Conservation (phyloP, 495 filamentous ascomycete species). For the Podospora australis region DNA sequence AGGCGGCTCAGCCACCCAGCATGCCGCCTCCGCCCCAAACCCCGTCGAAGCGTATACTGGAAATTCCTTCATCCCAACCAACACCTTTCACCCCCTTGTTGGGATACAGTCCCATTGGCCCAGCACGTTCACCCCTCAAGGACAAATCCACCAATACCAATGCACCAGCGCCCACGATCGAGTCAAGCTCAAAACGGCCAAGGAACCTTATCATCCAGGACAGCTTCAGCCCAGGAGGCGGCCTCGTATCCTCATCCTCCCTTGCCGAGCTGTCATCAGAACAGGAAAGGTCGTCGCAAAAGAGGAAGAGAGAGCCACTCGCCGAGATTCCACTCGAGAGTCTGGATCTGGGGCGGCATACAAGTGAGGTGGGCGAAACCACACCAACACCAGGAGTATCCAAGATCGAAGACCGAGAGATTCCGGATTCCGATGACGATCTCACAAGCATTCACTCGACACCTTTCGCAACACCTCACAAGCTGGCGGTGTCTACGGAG, state of each 20-base stretch:
- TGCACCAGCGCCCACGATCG: conserved; percentile 22
- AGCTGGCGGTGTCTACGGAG: neutral
- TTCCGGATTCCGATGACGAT: conserved; percentile 40
- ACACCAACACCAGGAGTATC: no score
- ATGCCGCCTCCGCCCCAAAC: no score
- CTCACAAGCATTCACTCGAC: conserved; percentile 20
- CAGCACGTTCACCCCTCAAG: conserved; percentile 30
- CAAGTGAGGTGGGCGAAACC: neutral
- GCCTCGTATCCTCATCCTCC: conserved; percentile 12
- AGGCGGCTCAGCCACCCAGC: neutral
- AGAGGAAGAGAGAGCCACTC: conserved; percentile 17
- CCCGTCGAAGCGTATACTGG: conserved; percentile 22
- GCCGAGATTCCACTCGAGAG: conserved; percentile 13
- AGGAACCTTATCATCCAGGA: conserved; percentile 32
- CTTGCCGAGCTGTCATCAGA: conserved; percentile 1
- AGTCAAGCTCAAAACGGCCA: conserved; percentile 22
- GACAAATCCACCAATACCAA: conserved; percentile 33
- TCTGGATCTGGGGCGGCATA: conserved; percentile 9
- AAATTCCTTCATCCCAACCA: conserved; percentile 36
- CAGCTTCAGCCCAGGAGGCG: conserved; percentile 30
- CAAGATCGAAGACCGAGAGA: conserved; percentile 20
- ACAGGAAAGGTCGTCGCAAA: conserved; percentile 8
- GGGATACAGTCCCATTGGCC: conserved; percentile 16
- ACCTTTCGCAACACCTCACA: conserved; percentile 9
- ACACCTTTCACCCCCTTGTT: conserved; percentile 31